Base-by-base conservation (phyloP, 352 stramenopile species). In the Phytopythium kandeliae region DNA sequence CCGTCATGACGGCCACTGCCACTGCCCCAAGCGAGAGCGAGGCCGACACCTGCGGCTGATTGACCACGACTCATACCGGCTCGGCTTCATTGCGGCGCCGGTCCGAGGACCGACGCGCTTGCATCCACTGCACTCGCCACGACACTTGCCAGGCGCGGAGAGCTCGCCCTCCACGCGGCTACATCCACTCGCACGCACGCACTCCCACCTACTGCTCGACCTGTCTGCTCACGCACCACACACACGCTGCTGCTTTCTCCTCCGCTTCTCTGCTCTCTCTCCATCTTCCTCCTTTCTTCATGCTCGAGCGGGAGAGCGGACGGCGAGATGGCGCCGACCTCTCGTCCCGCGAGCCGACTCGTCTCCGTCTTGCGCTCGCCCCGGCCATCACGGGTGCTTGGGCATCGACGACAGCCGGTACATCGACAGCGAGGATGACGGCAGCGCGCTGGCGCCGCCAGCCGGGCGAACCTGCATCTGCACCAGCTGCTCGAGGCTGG, bases 401-500 rank as follows among this genome's bases (percentile, higher is more conserved):
- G 49, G 51, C 40, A 48, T 19, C 28, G 56, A 50, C 40, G 78
- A 84, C 52, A 85, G 53, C 25, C 79, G 74, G 50, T 86, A 66
- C 67, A 86, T 79, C 16, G 62, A 69, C 28, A 66, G 19, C 38
- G 67, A 63, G 34, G 65, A 71, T 34, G 47, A 53, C 22, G 47
- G 24, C 30, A 80, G 51, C 43, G 61, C 53, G 13, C 45, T 60
- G 15, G 67, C 68, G n/a, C 84, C 84, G 24, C 84, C 84, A 8
- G 84, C 84, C 16, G 78, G 71, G 44, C 77, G 77, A 44, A 92
- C 65, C 48, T 91, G 75, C 84, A 94, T 92, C 37, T 84, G 79
- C 50, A 94, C 80, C 12, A 94, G 68, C 48, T 94, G 77, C 58
- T 94, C 84, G 3, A 94, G 58, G 47, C 78, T 92, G 21, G 80